A percentile compares a stretch with the other conserved stretches of the same genome.
phyloP scores from a whole-genome alignment of 192 early-diverging fungal species.

The Linnemannia hyalina region DNA sequence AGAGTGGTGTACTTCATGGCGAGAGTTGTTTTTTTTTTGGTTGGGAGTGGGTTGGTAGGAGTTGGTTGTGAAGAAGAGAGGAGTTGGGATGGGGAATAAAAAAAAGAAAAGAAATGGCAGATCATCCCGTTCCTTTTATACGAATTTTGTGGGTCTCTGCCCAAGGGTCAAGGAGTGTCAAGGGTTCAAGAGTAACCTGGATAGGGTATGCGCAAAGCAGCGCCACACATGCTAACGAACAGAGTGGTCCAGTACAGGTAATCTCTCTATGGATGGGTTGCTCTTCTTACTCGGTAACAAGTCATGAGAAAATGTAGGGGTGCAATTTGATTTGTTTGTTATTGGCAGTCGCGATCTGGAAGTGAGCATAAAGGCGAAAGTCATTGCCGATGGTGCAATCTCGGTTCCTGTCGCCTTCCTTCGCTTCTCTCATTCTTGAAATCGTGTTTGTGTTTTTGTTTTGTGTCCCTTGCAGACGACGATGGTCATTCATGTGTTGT shows the following conservation, averaged over 20 bases:
- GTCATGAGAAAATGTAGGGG: background rate
- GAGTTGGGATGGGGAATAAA: constrained; percentile 15
- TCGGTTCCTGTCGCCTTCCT: background rate
- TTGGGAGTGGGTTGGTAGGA: background rate
- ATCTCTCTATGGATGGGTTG: background rate
- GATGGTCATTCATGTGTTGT: background rate
- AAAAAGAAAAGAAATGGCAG: background rate
- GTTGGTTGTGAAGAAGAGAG: background rate
- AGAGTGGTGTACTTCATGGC: constrained; percentile 39
- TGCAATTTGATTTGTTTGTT: background rate
- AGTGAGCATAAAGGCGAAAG: background rate
- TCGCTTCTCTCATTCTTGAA: background rate
- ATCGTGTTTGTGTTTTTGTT: background rate
- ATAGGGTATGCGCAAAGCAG: no score
- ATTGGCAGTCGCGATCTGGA: background rate
- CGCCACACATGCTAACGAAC: no score
- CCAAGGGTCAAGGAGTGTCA: background rate
- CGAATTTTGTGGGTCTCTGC: background rate
- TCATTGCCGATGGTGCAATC: constrained; percentile 5
- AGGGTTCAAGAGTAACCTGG: background rate
- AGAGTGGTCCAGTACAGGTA: no score
- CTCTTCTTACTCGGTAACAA: background rate
- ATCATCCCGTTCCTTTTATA: constrained; percentile 8
- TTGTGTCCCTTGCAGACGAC: background rate
- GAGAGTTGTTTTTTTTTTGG: background rate